Evolutionary conservation across 192 early-diverging fungal species (phyloP), one percentile per base, ranked within the genome.

Genomic region (Coemansia furcata): DNA sequence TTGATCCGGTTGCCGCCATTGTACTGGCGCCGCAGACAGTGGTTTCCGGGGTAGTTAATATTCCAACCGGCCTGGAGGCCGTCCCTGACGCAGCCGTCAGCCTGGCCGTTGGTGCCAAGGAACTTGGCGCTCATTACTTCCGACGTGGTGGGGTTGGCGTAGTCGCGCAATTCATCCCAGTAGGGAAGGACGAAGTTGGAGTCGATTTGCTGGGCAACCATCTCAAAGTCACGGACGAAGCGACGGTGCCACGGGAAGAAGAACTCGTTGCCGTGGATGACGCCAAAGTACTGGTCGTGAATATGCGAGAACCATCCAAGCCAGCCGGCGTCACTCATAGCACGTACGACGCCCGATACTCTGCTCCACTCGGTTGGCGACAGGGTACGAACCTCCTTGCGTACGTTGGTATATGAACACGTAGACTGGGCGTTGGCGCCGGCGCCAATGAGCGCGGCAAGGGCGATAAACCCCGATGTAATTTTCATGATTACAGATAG

Each of bases 181-280:
- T 85, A 85, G 33, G 84, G 84, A 14, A 83, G 52, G 37, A 43
- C 74, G 68, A 85, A 76, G 11, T 23, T 39, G 12, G 68, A 40
- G 67, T 73, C 59, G 47, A 77, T 68, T 37, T 32, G 46, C 44
- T 74, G 78, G 1, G 82, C 76, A 11, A 67, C 71, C 4, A 29
- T 40, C 69, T 89, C 86, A 72, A 84, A 87, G 37, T 75, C 76
- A 32, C 58, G 60, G 35, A 83, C 26, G 59, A 77, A 80, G 60
- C 76, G 73, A 38, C 84, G 79, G 67, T 85, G 84, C 60, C 66
- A 82, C 15, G 84, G 84, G 63, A 85, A 69, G 73, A 85, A 83
- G 26, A 74, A 32, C 64, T 78, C 72, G 63, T 67, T 73, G 43
- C 66, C 63, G 74, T 85, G 84, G 71, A 83, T 74, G 4, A 62